phyloP scores from a whole-genome alignment of 2,329 filamentous ascomycete genomes.

The Dryadomyces sulphureus region DNA sequence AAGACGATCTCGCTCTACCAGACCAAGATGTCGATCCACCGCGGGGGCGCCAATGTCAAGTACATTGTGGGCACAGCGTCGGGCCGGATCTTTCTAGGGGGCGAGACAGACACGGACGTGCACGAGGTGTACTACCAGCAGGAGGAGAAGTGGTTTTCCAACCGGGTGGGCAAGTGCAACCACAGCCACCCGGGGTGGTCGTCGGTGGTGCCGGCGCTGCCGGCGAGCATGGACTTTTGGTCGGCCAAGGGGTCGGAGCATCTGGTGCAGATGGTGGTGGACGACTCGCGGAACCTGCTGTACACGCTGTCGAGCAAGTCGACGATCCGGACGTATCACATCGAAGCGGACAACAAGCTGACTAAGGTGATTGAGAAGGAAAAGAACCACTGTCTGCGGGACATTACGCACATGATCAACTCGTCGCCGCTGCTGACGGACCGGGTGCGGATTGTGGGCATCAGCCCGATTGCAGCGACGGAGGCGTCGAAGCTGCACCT shows the following conservation, averaged over 20 bases:
- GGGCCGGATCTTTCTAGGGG: constrained; percentile 88
- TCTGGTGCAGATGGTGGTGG: constrained; percentile 67
- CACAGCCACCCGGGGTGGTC: constrained; percentile 65
- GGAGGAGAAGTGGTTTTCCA: constrained; percentile 93
- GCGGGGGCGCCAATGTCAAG: constrained; percentile 62
- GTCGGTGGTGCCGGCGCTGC: constrained; percentile 42
- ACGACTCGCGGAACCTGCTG: constrained; percentile 74
- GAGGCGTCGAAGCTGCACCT: constrained; percentile 77
- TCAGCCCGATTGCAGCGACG: constrained; percentile 66
- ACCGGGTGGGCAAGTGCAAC: constrained; percentile 74
- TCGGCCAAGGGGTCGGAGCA: constrained; percentile 39
- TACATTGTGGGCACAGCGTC: constrained; percentile 68
- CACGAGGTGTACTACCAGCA: constrained; percentile 94
- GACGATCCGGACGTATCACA: constrained; percentile 81
- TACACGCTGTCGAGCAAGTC: constrained; percentile 84
- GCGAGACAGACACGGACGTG: constrained; percentile 67
- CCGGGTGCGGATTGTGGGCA: constrained; percentile 61
- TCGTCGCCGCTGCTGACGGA: constrained; percentile 56
- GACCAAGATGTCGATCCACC: constrained; percentile 69
- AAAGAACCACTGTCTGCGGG: constrained; percentile 43
- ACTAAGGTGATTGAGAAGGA: constrained; percentile 52
- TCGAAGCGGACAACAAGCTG: constrained; percentile 51
- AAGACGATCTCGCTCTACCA: constrained; percentile 69
- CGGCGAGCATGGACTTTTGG: constrained; percentile 30
- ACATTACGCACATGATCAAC: constrained; percentile 77